Conservation (phyloP, 2,329 filamentous ascomycete genomes). For the Alternaria viburni region DNA sequence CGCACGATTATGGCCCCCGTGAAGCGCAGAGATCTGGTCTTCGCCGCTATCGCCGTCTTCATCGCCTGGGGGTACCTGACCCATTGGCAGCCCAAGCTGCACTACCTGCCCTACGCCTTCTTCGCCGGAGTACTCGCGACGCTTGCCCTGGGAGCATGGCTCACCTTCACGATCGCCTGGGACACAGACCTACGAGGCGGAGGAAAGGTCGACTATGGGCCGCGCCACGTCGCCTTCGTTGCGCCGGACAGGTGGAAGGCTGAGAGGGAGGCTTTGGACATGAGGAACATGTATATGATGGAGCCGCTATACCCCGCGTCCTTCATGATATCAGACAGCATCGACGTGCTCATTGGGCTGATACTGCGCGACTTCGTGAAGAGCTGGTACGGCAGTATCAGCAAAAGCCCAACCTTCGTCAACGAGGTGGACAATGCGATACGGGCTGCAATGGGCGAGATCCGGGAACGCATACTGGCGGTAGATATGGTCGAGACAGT, state of each 20-base stretch:
- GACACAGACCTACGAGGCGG: slow-evolving; percentile 49
- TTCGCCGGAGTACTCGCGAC: slow-evolving; percentile 68
- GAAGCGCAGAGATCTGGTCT: slow-evolving; percentile 70
- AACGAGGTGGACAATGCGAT: slow-evolving; percentile 86
- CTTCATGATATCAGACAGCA: slow-evolving; percentile 75
- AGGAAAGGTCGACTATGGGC: slow-evolving; percentile 50
- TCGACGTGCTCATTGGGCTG: slow-evolving; percentile 79
- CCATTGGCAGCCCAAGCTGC: slow-evolving; percentile 81
- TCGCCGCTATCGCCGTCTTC: slow-evolving; percentile 73
- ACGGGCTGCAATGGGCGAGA: slow-evolving; percentile 71
- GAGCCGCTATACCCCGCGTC: slow-evolving; percentile 77
- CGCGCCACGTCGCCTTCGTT: slow-evolving; percentile 63
- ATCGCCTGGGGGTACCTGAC: slow-evolving; percentile 87
- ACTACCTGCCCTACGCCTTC: slow-evolving; percentile 87
- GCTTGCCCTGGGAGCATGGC: slow-evolving; percentile 60
- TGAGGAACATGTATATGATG: slow-evolving; percentile 69
- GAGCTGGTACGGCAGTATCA: slow-evolving; percentile 89
- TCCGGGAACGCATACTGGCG: slow-evolving; percentile 74
- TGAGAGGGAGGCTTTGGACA: slow-evolving; percentile 71
- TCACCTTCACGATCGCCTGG: slow-evolving; percentile 66
- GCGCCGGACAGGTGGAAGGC: slow-evolving; percentile 68
- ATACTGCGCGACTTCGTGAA: slow-evolving; percentile 84
- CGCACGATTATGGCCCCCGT: slow-evolving; percentile 72
- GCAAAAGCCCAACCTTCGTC: slow-evolving; percentile 76
- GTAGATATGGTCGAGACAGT: slow-evolving; percentile 85